Evolutionary conservation across 176 grass and related monocot genomes (phyloP).

Genomic region (Aegilops sharonensis): DNA sequence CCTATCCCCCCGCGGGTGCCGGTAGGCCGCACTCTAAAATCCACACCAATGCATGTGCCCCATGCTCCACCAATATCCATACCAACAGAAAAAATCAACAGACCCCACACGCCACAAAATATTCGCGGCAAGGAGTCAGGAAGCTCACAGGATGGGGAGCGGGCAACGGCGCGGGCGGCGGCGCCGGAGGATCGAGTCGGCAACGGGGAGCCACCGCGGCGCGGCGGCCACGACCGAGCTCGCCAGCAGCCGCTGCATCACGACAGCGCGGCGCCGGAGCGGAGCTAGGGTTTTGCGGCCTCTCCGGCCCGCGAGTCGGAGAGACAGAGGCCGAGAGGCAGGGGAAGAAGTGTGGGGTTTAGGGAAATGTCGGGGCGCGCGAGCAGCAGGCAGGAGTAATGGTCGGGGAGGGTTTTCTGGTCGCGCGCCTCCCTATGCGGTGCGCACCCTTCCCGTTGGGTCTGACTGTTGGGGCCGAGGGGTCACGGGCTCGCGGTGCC

Average conservation of each 20-base stretch:
- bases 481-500: constrained; percentile 25
- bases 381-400: constrained; percentile 16
- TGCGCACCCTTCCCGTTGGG: neutral
- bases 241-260: constrained; percentile 72
- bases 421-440: constrained; percentile 25
- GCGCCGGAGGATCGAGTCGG: constrained; percentile 57
- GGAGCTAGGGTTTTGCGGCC: constrained; percentile 13
- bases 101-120: neutral
- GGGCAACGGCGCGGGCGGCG: constrained; percentile 17
- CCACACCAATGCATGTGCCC: constrained; percentile 4
- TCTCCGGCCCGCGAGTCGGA: neutral
- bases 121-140: neutral
- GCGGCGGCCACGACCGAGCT: constrained; percentile 64
- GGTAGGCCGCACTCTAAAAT: neutral
- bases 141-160: constrained; percentile 55
- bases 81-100: neutral
- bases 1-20: neutral
- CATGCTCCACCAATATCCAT: neutral
- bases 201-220: constrained; percentile 63
- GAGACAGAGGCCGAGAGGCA: neutral
- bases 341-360: constrained; percentile 21
- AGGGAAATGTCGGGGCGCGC: constrained; percentile 25
- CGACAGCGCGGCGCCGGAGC: constrained; percentile 25
- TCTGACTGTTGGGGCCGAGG: neutral
- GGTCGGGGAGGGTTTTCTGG: neutral